phyloP scores from a whole-genome alignment of 106 monocot species.

The Alisma plantagoaquatica region DNA sequence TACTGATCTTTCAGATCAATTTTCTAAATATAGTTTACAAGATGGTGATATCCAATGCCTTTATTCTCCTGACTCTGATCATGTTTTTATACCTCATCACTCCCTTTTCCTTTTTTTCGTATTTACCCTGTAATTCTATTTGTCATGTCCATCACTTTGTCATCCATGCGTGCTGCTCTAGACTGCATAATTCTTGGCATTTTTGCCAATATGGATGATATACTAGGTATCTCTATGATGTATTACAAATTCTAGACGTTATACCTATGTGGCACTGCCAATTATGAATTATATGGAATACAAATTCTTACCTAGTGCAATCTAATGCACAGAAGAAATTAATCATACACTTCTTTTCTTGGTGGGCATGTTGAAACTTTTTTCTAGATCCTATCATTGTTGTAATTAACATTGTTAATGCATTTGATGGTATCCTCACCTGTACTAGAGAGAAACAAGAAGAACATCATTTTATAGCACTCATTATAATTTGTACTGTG shows the following conservation, averaged over 20 bases:
- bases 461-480: constrained; percentile 36
- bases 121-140: too few relatives aligned
- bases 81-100: too few relatives aligned
- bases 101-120: too few relatives aligned
- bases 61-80: too few relatives aligned
- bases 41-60: too few relatives aligned
- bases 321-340: constrained; percentile 39
- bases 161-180: constrained; percentile 53
- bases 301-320: neutral
- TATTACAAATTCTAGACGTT: too few relatives aligned
- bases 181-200: constrained; percentile 78
- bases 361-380: constrained; percentile 93
- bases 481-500: constrained; percentile 69
- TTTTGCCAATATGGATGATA: constrained; percentile 93
- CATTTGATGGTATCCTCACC: constrained; percentile 54
- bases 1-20: constrained; percentile 64
- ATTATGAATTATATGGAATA: too few relatives aligned
- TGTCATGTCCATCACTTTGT: constrained; percentile 42
- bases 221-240: constrained; percentile 36
- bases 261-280: neutral
- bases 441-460: constrained; percentile 50
- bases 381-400: constrained; percentile 70
- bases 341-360: constrained; percentile 86
- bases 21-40: neutral
- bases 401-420: constrained; percentile 31